These are phyloP conservation scores for Zostera marina DNA, from an alignment of 116 monocot species.

Conservation along the genomic window DNA sequence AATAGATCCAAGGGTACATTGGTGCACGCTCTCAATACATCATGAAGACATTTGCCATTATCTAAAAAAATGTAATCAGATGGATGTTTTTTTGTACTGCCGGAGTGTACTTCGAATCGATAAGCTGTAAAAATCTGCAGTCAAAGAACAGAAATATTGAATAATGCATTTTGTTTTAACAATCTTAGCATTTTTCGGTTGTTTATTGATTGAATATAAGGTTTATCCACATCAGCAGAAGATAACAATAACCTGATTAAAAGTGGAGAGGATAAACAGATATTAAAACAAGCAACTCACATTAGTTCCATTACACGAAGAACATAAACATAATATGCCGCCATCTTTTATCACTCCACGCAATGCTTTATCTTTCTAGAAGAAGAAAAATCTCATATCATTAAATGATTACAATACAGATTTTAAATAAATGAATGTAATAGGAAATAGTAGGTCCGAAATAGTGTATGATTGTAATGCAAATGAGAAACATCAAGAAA, in stretches of 20 bases:
- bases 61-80: conserved; percentile 63
- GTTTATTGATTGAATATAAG: too few species aligned
- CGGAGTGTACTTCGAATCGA: conserved; percentile 77
- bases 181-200: too few species aligned
- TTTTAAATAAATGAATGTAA: too few species aligned
- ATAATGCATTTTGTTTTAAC: neutral
- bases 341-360: conserved; percentile 19
- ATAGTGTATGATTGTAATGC: too few species aligned
- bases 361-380: conserved; percentile 11
- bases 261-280: neutral
- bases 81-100: conserved; percentile 73
- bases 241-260: neutral
- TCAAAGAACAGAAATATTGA: neutral
- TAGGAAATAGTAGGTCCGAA: too few species aligned
- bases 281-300: conserved; percentile 4
- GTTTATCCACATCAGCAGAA: neutral
- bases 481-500: too few species aligned
- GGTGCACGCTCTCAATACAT: conserved; percentile 45
- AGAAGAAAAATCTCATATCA: neutral
- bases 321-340: conserved; percentile 36
- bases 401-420: neutral
- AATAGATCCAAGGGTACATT: conserved; percentile 47
- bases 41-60: conserved; percentile 61
- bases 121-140: conserved; percentile 51
- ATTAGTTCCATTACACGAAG: conserved; percentile 10